Percentiles rank a stretch among this genome's conserved stretches.
Conservation (phyloP, 2,329 filamentous ascomycete genomes). For the Beauveria pseudobassiana region DNA sequence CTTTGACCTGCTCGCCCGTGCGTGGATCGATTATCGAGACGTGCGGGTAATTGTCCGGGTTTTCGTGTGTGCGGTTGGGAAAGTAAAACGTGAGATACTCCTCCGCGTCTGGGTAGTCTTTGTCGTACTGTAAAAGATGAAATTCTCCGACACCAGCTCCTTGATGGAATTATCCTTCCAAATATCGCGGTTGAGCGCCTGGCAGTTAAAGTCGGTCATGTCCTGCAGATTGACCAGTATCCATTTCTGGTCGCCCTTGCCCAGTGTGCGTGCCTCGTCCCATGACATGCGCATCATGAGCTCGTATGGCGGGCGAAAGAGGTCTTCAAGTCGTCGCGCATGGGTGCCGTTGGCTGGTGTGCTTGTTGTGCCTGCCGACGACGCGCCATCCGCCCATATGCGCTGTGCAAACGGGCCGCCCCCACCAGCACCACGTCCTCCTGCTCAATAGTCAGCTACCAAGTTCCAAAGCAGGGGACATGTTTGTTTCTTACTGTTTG, state of each 20-base stretch:
- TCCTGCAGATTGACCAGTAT: slow-evolving; percentile 94
- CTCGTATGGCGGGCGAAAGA: slow-evolving; percentile 89
- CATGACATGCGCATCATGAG: slow-evolving; percentile 75
- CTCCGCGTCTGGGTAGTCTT: slow-evolving; percentile 68
- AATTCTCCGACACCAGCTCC: slow-evolving; percentile 81
- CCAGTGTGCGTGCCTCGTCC: slow-evolving; percentile 76
- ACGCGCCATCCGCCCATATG: slow-evolving; percentile 28
- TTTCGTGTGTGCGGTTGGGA: slow-evolving; percentile 58
- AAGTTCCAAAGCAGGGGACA: not conserved
- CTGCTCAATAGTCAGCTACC: slow-evolving; percentile 6
- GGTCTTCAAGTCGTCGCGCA: slow-evolving; percentile 73
- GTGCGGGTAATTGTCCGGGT: slow-evolving; percentile 86
- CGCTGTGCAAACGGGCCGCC: slow-evolving; percentile 31
- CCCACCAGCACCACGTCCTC: slow-evolving; percentile 13
- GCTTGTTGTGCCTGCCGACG: slow-evolving; percentile 13
- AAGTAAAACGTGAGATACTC: slow-evolving; percentile 93
- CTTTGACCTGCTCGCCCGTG: slow-evolving; percentile 94
- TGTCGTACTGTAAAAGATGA: slow-evolving; percentile 94
- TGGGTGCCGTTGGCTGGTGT: slow-evolving; percentile 51
- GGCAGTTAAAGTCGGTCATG: slow-evolving; percentile 86
- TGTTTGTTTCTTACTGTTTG: slow-evolving; percentile 21
- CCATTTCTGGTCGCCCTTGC: slow-evolving; percentile 88
- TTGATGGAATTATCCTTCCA: slow-evolving; percentile 83
- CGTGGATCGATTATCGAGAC: slow-evolving; percentile 93
- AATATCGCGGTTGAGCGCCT: slow-evolving; percentile 85